Evolutionary conservation across 2,329 filamentous ascomycete genomes (phyloP).

Genomic region (Neonectria faginata): DNA sequence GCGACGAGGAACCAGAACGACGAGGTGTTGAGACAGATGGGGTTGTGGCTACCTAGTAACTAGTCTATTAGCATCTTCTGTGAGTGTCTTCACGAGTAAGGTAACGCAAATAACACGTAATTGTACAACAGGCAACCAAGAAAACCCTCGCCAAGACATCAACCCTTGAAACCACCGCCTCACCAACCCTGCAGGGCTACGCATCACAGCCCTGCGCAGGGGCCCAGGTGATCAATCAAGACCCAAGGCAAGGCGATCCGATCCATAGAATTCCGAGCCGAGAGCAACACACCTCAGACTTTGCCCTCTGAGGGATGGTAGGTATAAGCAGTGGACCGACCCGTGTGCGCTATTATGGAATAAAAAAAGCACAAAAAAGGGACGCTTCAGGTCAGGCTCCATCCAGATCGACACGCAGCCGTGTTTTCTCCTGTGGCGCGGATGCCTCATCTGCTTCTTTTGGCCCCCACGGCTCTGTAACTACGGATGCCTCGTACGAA

Average conservation of each 20-base stretch:
- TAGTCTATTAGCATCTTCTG: background rate
- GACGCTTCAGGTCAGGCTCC: background rate
- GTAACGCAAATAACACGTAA: no score
- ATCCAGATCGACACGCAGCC: background rate
- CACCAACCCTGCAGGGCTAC: slow-evolving; percentile 10
- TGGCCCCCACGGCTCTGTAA: background rate
- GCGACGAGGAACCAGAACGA: background rate
- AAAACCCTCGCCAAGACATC: no score
- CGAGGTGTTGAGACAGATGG: background rate
- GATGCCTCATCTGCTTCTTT: background rate
- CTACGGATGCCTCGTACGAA: background rate
- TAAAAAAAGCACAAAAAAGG: background rate
- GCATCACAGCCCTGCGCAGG: slow-evolving; percentile 1
- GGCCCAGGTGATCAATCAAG: slow-evolving; percentile 1
- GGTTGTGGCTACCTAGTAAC: background rate
- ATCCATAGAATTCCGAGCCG: background rate
- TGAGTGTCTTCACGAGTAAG: background rate
- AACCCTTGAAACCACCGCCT: background rate
- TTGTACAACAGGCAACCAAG: background rate
- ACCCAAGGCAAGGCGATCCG: slow-evolving; percentile 9
- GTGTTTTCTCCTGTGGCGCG: background rate
- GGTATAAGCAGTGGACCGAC: background rate
- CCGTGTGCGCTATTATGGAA: background rate
- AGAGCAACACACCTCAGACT: background rate
- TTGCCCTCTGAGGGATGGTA: background rate